A percentile compares a stretch with the other conserved stretches of the same genome.
These are phyloP conservation scores for Xylariales sp. DNA, from an alignment of 2,329 filamentous ascomycete genomes.

Conservation along the genomic window DNA sequence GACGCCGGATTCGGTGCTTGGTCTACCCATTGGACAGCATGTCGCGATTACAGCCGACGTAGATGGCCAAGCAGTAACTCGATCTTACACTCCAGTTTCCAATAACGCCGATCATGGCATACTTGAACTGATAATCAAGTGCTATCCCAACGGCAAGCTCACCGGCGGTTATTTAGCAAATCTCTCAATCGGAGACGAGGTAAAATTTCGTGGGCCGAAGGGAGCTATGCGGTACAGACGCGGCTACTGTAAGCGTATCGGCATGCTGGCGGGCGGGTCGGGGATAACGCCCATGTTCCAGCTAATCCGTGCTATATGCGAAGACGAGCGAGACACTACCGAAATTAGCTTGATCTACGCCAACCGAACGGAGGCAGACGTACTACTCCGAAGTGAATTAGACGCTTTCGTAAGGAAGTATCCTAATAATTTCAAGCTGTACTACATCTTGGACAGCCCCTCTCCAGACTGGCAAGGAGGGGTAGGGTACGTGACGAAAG, in stretches of 20 bases:
- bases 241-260: conserved; percentile 57
- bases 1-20: conserved; percentile 56
- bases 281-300: conserved; percentile 70
- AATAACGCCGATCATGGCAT: conserved; percentile 62
- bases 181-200: conserved; percentile 60
- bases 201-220: conserved; percentile 66
- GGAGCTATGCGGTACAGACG: conserved; percentile 65
- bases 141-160: conserved; percentile 63
- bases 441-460: conserved; percentile 65
- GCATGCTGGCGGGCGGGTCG: conserved; percentile 66
- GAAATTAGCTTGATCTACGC: conserved; percentile 69
- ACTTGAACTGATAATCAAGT: conserved; percentile 63
- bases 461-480: conserved; percentile 61
- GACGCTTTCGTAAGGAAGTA: conserved; percentile 63
- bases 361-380: conserved; percentile 68
- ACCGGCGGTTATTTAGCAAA: conserved; percentile 61
- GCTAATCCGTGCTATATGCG: conserved; percentile 71
- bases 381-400: conserved; percentile 67
- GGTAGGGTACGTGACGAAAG: conserved; percentile 62
- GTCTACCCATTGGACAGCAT: conserved; percentile 68
- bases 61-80: conserved; percentile 57
- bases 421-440: conserved; percentile 65
- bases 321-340: conserved; percentile 68
- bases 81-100: conserved; percentile 67
- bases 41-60: conserved; percentile 63